Evolutionary conservation across 2,329 filamentous ascomycete species (phyloP).

Genomic region (Phaeosphaeria sp.): DNA sequence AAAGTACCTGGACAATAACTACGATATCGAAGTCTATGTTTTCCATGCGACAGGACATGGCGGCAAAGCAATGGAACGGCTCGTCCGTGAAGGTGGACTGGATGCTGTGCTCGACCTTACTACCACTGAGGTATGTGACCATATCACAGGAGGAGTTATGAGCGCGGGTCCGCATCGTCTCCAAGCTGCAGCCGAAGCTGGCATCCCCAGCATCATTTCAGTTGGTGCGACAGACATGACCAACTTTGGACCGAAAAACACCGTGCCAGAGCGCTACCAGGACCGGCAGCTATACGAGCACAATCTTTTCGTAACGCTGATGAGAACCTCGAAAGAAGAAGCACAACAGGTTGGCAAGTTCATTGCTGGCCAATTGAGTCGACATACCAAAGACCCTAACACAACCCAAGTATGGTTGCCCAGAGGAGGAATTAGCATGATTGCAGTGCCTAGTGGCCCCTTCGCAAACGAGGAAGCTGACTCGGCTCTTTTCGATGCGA

Average conservation of each 20-base stretch:
- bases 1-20: conserved; percentile 50
- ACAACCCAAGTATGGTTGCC: conserved; percentile 67
- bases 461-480: conserved; percentile 63
- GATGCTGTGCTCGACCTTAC: conserved; percentile 75
- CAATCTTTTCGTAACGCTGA: conserved; percentile 70
- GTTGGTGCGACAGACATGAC: conserved; percentile 57
- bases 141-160: conserved; percentile 68
- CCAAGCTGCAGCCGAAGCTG: conserved; percentile 62
- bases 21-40: conserved; percentile 64
- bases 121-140: conserved; percentile 70
- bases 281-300: conserved; percentile 66
- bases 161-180: conserved; percentile 65
- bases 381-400: conserved; percentile 47
- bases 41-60: conserved; percentile 76
- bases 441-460: conserved; percentile 60
- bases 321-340: conserved; percentile 68
- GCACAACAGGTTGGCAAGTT: conserved; percentile 62
- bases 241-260: conserved; percentile 66
- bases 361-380: conserved; percentile 62
- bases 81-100: conserved; percentile 64
- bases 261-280: conserved; percentile 63
- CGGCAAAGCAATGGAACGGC: conserved; percentile 71
- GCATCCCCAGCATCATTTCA: conserved; percentile 64
- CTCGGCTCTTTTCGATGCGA: conserved; percentile 53
- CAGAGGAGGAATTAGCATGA: conserved; percentile 65